A percentile compares a stretch with the other conserved stretches of the same genome.
These are phyloP conservation scores for Termitomyces sp. DNA, from an alignment of 768 basidiomycete species.

Conservation along the genomic window DNA sequence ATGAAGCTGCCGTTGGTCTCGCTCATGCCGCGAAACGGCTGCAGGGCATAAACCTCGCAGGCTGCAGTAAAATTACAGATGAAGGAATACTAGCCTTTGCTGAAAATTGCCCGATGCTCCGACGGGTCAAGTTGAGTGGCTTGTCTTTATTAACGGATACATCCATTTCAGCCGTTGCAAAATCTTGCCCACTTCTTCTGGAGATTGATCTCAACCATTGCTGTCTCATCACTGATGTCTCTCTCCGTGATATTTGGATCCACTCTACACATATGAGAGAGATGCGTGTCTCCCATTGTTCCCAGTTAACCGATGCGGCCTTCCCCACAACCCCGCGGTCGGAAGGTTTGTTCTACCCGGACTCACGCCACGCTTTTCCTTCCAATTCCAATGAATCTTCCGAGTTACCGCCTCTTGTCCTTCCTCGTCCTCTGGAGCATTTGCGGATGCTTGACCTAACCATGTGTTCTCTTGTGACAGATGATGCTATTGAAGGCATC, in stretches of 20 bases:
- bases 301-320: slow-evolving; percentile 72
- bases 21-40: slow-evolving; percentile 66
- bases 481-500: slow-evolving; percentile 80
- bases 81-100: slow-evolving; percentile 74
- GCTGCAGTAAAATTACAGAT: slow-evolving; percentile 80
- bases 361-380: slow-evolving; percentile 40
- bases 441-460: slow-evolving; percentile 93
- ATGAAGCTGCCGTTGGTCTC: slow-evolving; percentile 67
- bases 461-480: slow-evolving; percentile 74
- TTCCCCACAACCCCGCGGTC: slow-evolving; percentile 70
- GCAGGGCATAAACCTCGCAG: slow-evolving; percentile 89
- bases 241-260: slow-evolving; percentile 81
- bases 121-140: slow-evolving; percentile 86
- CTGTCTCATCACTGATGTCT: slow-evolving; percentile 66
- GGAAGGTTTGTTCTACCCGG: slow-evolving; percentile 26
- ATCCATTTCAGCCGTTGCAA: slow-evolving; percentile 71
- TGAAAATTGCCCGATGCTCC: slow-evolving; percentile 64
- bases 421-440: slow-evolving; percentile 68
- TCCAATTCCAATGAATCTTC: slow-evolving; percentile 28
- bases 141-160: slow-evolving; percentile 71
- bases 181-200: slow-evolving; percentile 77
- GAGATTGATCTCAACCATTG: slow-evolving; percentile 94
- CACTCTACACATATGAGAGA: slow-evolving; percentile 84
- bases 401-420: slow-evolving; percentile 61
- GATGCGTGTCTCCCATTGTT: slow-evolving; percentile 79